Conservation (phyloP, 1,284 basidiomycete genomes). For the Boletus subluridellus region DNA sequence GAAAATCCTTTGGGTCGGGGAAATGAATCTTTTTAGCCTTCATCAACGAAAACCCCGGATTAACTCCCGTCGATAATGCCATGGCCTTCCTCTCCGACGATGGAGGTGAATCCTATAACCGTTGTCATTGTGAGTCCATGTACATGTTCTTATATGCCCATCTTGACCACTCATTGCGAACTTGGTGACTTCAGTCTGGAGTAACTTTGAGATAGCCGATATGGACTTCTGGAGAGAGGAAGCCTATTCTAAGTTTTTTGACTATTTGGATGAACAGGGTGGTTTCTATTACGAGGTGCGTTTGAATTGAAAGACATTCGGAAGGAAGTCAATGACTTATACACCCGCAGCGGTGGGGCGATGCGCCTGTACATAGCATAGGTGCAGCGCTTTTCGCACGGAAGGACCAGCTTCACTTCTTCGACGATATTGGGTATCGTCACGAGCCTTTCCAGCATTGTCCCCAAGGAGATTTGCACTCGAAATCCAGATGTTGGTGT, state of each 20-base stretch:
- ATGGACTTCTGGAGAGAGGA: constrained; percentile 81
- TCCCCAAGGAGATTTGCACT: constrained; percentile 58
- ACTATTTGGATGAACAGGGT: constrained; percentile 77
- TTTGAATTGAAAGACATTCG: neutral
- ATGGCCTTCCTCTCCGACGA: constrained; percentile 83
- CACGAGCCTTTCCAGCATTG: constrained; percentile 83
- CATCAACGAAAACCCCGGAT: constrained; percentile 64
- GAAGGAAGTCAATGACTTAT: neutral
- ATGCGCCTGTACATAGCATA: constrained; percentile 88
- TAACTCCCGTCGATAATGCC: constrained; percentile 69
- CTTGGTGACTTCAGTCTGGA: constrained; percentile 62
- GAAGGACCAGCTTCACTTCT: constrained; percentile 83
- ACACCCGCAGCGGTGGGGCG: constrained; percentile 70
- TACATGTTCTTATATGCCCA: neutral
- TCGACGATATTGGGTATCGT: constrained; percentile 60
- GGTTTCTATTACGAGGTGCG: constrained; percentile 88
- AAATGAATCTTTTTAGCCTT: constrained; percentile 55
- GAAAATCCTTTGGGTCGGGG: neutral
- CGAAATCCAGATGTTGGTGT: constrained; percentile 67
- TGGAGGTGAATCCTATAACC: constrained; percentile 75
- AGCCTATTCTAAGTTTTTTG: constrained; percentile 83
- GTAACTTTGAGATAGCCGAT: constrained; percentile 87
- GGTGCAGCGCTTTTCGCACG: constrained; percentile 78
- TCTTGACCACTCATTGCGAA: neutral
- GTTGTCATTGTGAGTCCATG: constrained; percentile 73